A percentile compares a stretch with the other conserved stretches of the same genome.
phyloP scores from a whole-genome alignment of 169 alveolate species.

The Plasmodium blacklocki region DNA sequence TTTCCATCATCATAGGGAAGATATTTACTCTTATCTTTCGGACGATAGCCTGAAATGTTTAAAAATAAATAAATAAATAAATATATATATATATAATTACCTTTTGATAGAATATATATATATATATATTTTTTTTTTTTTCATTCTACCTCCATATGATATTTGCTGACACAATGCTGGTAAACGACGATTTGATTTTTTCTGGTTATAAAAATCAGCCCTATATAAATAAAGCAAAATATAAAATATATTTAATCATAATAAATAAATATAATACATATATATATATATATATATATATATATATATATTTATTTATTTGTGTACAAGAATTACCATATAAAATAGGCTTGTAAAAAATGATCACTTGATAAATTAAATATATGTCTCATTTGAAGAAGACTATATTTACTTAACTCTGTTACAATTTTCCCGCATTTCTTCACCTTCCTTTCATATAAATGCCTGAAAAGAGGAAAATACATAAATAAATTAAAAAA shows the following conservation, averaged over 20 bases:
- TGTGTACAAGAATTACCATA: slow-evolving; percentile 26
- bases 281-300: not conserved
- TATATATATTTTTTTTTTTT: slow-evolving; percentile 9
- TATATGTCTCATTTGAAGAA: slow-evolving; percentile 72
- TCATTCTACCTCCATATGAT: slow-evolving; percentile 72
- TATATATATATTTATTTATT: slow-evolving; percentile 1
- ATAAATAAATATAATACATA: too few relatives aligned
- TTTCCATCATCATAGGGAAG: slow-evolving; percentile 74
- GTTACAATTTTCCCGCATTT: slow-evolving; percentile 47
- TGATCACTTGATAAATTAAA: slow-evolving; percentile 70
- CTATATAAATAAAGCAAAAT: slow-evolving; percentile 20
- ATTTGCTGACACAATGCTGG: slow-evolving; percentile 69
- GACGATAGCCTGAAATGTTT: slow-evolving; percentile 67
- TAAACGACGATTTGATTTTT: slow-evolving; percentile 75
- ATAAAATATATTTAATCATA: too few relatives aligned
- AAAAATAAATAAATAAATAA: slow-evolving; percentile 6
- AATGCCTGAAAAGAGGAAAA: slow-evolving; percentile 17
- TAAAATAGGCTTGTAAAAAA: slow-evolving; percentile 67
- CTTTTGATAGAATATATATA: not conserved
- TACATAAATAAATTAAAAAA: not conserved
- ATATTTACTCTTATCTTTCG: slow-evolving; percentile 64
- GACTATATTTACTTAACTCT: slow-evolving; percentile 68
- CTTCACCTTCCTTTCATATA: slow-evolving; percentile 65
- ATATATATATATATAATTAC: not conserved
- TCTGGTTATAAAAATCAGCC: slow-evolving; percentile 74